Base-by-base conservation (phyloP, 2,329 filamentous ascomycete species). In the Pyricularia sp. region DNA sequence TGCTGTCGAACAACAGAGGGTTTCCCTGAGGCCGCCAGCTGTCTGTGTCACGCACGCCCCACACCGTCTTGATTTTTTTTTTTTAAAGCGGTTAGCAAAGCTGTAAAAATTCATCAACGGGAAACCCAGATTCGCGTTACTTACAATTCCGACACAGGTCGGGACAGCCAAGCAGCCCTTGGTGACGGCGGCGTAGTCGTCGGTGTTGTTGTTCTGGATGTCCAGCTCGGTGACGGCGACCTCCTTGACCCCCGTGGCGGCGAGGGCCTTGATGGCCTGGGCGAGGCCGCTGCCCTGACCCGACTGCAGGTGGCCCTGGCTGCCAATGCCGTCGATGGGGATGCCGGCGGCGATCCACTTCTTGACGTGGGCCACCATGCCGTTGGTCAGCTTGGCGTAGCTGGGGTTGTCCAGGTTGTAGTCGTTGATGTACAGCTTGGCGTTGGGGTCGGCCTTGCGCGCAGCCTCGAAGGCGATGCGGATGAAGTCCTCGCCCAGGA, bases 391-490 rank as follows among this genome's bases (percentile, higher is more conserved):
- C 78, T 91, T 91, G 68, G 81, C 77, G 70, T 82, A 81, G 68
- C 70, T 79, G 22, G 86, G 80, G 59, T 74, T 78, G 75, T 89
- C 87, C 64, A 89, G 81, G 77, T 88, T 89, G 75, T 81, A 84
- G 73, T 91, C 88, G 75, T 91, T 92, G 76, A 91, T 89, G 78
- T 89, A 92, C 53, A 91, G 79, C 75, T 87, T 88, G 2, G 85
- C 87, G 65, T 75, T 70, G 2, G 88, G 86, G 72, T 91, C 88
- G 16, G 86, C 87, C 9, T 79, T 79, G 63, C 83, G 82, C 24
- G 89, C 88, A 12, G 88, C 84, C 64, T 83, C 79, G 76, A 91
- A 91, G 44, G 88, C 88, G 70, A 89, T 87, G 26, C 79, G 78
- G 64, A 91, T 84, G 71, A 88, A 90, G 73, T 83, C 82, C 75